Percentiles rank a stretch among this genome's conserved stretches.
Conservation (phyloP, 2,329 filamentous ascomycete genomes). For the Amylocarpus encephaloides region DNA sequence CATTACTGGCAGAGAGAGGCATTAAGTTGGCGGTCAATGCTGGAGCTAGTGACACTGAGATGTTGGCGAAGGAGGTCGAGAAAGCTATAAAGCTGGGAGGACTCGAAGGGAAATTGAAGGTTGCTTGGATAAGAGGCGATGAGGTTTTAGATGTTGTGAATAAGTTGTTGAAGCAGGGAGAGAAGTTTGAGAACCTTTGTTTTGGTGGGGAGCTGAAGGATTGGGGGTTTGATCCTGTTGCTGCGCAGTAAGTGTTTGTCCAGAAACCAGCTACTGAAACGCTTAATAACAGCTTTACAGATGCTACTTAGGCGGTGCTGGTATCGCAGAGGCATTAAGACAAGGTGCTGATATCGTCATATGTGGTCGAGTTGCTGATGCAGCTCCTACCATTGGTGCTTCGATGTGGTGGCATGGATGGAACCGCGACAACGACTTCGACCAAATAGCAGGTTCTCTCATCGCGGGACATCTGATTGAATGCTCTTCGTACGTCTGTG, state of each 20-base stretch:
- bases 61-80: conserved; percentile 31
- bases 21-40: conserved; percentile 49
- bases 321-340: conserved; percentile 34
- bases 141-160: conserved; percentile 34
- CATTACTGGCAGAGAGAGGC: conserved; percentile 39
- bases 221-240: conserved; percentile 11
- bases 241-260: conserved; percentile 4
- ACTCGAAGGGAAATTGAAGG: conserved; percentile 29
- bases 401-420: conserved; percentile 24
- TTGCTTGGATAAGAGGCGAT: conserved; percentile 41
- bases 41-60: conserved; percentile 44
- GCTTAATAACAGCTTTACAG: neutral
- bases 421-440: conserved; percentile 27
- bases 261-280: too few species aligned
- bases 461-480: conserved; percentile 31
- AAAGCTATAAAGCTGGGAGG: conserved; percentile 5
- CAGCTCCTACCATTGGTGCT: conserved; percentile 36
- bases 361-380: conserved; percentile 39
- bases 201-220: conserved; percentile 7
- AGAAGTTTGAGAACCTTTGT: conserved; percentile 13
- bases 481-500: conserved; percentile 22
- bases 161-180: conserved; percentile 7
- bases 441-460: conserved; percentile 34
- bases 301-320: conserved; percentile 43
- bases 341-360: conserved; percentile 39